Percentiles rank a stretch among this genome's conserved stretches.
Evolutionary conservation across 305 asterid species (phyloP).

Genomic region (Galium porrigens): DNA sequence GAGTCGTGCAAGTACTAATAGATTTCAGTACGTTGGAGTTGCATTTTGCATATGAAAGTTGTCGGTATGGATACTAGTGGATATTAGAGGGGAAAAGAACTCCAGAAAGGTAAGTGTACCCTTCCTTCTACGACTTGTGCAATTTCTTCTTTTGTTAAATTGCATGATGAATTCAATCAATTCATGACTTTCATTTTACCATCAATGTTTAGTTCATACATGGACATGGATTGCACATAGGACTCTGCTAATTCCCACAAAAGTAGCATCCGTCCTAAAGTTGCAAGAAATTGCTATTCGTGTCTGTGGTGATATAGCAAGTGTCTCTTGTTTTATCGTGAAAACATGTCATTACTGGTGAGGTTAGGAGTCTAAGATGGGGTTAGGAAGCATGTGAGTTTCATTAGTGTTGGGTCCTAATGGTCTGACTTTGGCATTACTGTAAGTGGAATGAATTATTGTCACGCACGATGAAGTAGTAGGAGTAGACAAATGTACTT

Average conservation of each 20-base stretch:
- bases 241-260: not conserved
- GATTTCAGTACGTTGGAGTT: not conserved
- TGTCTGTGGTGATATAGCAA: not conserved
- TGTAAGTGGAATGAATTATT: not conserved
- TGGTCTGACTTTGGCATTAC: not conserved
- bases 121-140: not conserved
- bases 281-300: not conserved
- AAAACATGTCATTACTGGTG: not conserved
- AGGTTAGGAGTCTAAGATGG: not conserved
- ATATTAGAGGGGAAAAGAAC: not conserved
- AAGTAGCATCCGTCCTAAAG: not conserved
- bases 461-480: not conserved
- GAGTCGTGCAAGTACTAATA: not conserved
- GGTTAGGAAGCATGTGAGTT: constrained; percentile 8
- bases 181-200: not conserved
- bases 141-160: not conserved
- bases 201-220: not conserved
- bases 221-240: not conserved
- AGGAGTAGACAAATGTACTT: constrained; percentile 3
- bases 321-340: not conserved
- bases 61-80: not conserved
- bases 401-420: constrained; percentile 3
- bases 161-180: not conserved
- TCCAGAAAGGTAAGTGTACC: not conserved
- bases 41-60: constrained; percentile 1